Conservation (phyloP, 768 basidiomycete genomes). For the Collybia nuda region DNA sequence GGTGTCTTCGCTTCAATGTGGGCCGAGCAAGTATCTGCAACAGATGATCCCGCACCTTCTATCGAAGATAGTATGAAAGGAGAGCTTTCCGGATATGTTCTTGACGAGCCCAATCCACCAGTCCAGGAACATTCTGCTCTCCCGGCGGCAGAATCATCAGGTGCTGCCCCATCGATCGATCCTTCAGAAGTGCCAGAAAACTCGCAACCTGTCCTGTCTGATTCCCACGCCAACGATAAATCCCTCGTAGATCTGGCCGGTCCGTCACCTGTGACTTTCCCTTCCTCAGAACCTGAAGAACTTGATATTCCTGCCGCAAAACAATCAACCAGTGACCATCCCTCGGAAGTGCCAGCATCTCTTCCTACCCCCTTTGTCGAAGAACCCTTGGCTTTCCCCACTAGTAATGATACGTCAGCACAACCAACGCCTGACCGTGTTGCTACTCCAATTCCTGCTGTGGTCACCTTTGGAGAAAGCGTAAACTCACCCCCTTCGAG, state of each 20-base stretch:
- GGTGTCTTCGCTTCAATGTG: conserved; percentile 86
- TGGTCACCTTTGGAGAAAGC: conserved; percentile 63
- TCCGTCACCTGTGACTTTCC: conserved; percentile 16
- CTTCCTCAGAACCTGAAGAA: conserved; percentile 25
- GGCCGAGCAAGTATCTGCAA: conserved; percentile 77
- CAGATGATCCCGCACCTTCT: conserved; percentile 45
- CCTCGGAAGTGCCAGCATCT: conserved; percentile 4
- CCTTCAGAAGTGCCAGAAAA: conserved; percentile 5
- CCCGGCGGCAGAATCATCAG: conserved; percentile 5
- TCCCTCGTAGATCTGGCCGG: background rate
- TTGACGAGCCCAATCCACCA: conserved; percentile 28
- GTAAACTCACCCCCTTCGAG: conserved; percentile 64
- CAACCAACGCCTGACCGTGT: conserved; percentile 20
- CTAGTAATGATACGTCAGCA: conserved; percentile 24
- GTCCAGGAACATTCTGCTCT: background rate
- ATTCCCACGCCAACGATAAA: too few species aligned
- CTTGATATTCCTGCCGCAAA: conserved; percentile 15
- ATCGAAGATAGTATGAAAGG: conserved; percentile 29
- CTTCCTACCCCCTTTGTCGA: conserved; percentile 7
- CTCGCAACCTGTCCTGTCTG: background rate
- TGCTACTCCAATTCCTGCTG: conserved; percentile 33
- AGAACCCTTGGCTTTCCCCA: conserved; percentile 32
- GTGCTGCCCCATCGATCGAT: background rate
- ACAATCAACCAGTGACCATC: conserved; percentile 7
- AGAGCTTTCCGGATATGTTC: conserved; percentile 44